Evolutionary conservation across 2,329 filamentous ascomycete species (phyloP).

Genomic region (Botrytis medusae): DNA sequence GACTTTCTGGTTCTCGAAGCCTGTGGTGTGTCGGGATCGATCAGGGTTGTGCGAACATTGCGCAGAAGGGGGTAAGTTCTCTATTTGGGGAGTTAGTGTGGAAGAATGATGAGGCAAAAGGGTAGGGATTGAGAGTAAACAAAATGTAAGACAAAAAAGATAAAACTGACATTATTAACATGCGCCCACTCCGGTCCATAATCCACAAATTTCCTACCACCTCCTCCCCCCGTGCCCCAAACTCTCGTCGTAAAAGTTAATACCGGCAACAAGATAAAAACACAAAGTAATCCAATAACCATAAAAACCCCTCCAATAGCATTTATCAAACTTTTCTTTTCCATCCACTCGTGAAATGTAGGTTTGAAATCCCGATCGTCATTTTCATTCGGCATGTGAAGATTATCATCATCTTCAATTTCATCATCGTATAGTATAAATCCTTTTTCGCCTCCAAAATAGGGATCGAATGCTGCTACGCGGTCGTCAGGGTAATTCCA

Average conservation of each 20-base stretch:
- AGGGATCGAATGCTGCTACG: constrained; percentile 45
- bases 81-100: background rate
- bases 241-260: constrained; percentile 44
- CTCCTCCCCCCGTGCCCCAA: background rate
- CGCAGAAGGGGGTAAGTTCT: constrained; percentile 47
- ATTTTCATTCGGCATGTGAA: constrained; percentile 53
- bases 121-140: background rate
- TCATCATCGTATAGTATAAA: constrained; percentile 49
- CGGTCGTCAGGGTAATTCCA: constrained; percentile 49
- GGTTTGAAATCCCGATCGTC: constrained; percentile 47
- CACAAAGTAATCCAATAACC: constrained; percentile 47
- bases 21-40: constrained; percentile 53
- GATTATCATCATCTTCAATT: constrained; percentile 53
- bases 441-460: constrained; percentile 42
- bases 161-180: constrained; percentile 44
- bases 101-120: too few species aligned
- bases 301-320: constrained; percentile 44
- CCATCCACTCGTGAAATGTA: constrained; percentile 47
- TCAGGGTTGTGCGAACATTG: constrained; percentile 49
- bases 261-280: constrained; percentile 53
- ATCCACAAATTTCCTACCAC: constrained; percentile 13
- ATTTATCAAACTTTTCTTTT: constrained; percentile 45
- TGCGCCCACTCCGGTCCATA: constrained; percentile 43
- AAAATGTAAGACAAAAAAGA: background rate
- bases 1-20: constrained; percentile 47